Evolutionary conservation across 108 stramenopile genomes (phyloP).

Genomic region (Conticribra weissflogii): DNA sequence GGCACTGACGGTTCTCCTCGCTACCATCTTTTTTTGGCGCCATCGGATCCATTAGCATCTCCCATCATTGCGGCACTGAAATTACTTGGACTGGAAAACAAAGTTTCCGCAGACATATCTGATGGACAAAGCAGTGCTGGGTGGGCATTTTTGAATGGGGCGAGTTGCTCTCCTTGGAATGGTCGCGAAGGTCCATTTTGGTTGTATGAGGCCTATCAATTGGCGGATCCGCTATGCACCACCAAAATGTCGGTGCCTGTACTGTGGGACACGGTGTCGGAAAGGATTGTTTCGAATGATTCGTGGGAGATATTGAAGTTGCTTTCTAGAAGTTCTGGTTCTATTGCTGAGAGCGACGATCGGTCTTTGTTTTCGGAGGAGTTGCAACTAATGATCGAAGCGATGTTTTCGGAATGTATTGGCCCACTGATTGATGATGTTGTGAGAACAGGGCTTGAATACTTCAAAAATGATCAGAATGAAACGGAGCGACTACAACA

Average conservation of each 20-base stretch:
- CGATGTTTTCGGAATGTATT: background rate
- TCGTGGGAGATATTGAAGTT: conserved; percentile 16
- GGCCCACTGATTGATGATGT: background rate
- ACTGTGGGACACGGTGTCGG: conserved; percentile 18
- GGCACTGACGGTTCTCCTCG: conserved; percentile 11
- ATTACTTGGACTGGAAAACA: conserved; percentile 15
- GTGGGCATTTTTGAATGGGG: conserved; percentile 16
- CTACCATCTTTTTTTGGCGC: conserved; percentile 16
- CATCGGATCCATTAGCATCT: conserved; percentile 4
- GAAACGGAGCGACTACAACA: background rate
- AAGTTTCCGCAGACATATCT: conserved; percentile 14
- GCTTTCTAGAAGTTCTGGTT: conserved; percentile 1
- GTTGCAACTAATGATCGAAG: background rate
- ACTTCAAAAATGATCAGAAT: background rate
- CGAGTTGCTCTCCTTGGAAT: conserved; percentile 20
- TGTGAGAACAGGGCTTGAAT: background rate
- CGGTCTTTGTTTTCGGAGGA: background rate
- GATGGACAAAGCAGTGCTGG: conserved; percentile 28
- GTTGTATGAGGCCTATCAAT: conserved; percentile 27
- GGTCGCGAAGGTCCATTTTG: conserved; percentile 8
- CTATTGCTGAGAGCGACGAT: too few relatives aligned
- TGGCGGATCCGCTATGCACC: conserved; percentile 6
- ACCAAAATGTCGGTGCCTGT: conserved; percentile 18
- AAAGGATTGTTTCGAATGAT: conserved; percentile 19
- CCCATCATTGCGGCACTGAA: conserved; percentile 2